These are phyloP conservation scores for Fusarium tupiense DNA, from an alignment of 2,329 filamentous ascomycete species.

Conservation along the genomic window DNA sequence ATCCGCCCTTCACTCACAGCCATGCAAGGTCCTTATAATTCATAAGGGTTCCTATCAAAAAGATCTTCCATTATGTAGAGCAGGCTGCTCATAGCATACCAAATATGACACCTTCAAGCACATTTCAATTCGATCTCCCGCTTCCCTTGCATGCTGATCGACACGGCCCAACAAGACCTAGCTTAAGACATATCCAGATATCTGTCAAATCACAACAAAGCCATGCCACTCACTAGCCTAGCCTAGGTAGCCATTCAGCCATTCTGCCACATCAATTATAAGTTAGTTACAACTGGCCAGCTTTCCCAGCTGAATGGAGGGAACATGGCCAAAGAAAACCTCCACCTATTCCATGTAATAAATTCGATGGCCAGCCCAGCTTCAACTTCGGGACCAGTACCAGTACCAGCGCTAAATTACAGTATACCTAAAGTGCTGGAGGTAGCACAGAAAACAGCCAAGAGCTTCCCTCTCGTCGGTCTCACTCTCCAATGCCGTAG, in stretches of 20 bases:
- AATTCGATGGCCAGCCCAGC: background rate
- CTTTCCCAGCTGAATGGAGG: conserved; percentile 11
- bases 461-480: conserved; percentile 4
- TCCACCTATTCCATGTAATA: background rate
- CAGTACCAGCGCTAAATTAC: conserved; percentile 6
- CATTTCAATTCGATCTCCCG: conserved; percentile 3
- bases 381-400: background rate
- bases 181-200: conserved; percentile 7
- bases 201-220: conserved; percentile 29
- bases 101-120: background rate
- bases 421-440: background rate
- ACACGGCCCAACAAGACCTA: conserved; percentile 9
- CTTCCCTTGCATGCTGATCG: conserved; percentile 35
- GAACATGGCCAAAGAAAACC: background rate
- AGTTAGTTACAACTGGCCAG: background rate
- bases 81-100: conserved; percentile 1
- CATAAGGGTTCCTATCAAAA: background rate
- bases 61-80: background rate
- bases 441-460: background rate
- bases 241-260: background rate
- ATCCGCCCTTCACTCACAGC: background rate
- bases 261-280: background rate
- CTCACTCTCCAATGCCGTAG: background rate
- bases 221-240: background rate
- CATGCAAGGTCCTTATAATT: background rate